Evolutionary conservation across 345 rosid genomes (phyloP), one percentile per base, ranked within the genome.

Genomic region (Populus tremula): DNA sequence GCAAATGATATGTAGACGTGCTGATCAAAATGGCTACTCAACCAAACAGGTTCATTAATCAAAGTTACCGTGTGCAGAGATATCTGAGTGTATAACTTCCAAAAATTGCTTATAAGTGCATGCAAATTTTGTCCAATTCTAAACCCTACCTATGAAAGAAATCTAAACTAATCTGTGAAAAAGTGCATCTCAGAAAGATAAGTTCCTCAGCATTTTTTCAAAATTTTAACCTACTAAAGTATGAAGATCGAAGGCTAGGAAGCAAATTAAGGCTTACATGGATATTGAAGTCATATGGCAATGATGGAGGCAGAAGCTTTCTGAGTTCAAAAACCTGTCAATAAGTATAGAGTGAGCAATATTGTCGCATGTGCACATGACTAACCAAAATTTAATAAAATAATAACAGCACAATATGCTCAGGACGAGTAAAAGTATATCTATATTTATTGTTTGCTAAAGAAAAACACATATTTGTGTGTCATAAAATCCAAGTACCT

Each of bases 221-320:
- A 59, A 59, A 59, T 35, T 23, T 45, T 77, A 59, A 65, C 65
- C 53, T 10, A 62, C 29, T 69, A 21, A 39, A 38, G 75, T 14
- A n/a, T 5, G 9, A 61, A 54, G 65, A 43, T 70, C n/a, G 27
- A 59, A 27, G 13, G 23, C 29, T 59, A 35, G 36, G 25, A 70
- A 76, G 67, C n/a, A 70, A 79, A 69, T 33, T 29, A 71, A 25
- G 54, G 73, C 97, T 89, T 87, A 92, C 97, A 69, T 96, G 99
- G 80, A 96, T 90, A 75, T 93, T 93, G 79, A 96, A 96, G 87
- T 96, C 96, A 76, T 91, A 93, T 72, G 90, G 83, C 78, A 85
- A 59, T 54, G 91, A 87, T 36, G 73, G 74, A 4, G 97, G 98
- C 78, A 92, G 94, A 78, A 96, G 97, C 89, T 93, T 93, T 83